Evolutionary conservation across 805 yeast genomes (phyloP), one percentile per base, ranked within the genome.

Genomic region (Saccharomycopsis javanensis): DNA sequence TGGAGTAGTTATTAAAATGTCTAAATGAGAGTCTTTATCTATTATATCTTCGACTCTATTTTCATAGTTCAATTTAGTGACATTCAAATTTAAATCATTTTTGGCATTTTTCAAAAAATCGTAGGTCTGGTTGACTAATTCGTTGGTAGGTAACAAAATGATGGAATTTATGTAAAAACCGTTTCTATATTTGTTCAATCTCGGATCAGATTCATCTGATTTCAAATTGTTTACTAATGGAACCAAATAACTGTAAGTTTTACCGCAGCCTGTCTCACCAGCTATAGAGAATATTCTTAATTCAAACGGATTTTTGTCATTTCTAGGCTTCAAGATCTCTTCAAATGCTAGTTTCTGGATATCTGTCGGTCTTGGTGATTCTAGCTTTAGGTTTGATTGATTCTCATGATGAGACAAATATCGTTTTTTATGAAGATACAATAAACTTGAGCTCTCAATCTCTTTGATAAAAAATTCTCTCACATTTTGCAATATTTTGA

Each of bases 221-320:
- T 81, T 79, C 61, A 91, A 69, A 61, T 79, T 81, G 52, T 88
- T 85, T 38, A 91, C 61, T 35, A 92, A 61, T 0, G 96, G 91
- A 0, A 86, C 81, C 60, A 94, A 67, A 66, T 91, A 92, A 0
- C 97, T 90, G 83, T 96, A 82, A 0, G 99, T 92, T 67, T 92
- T 92, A 7, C 99, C 99, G 0, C 96, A 86, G 0, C 99, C 99
- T 0, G 99, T 92, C 68, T 94, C 98, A 2, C 97, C 96, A 0
- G 98, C 97, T 56, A 92, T 69, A 1, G 94, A 81, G 73, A 81
- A 88, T 0, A 84, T 78, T 62, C 82, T 81, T 53, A 82, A 64
- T 58, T 75, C 71, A 6, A 68, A 69, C 20, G 64, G 58, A 45
- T 65, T 63, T 53, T 63, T 62, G 59, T 63, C 10, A 64, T 56